Evolutionary conservation across 2,329 filamentous ascomycete species (phyloP), one percentile per base, ranked within the genome.

Genomic region (Fusarium graminum): DNA sequence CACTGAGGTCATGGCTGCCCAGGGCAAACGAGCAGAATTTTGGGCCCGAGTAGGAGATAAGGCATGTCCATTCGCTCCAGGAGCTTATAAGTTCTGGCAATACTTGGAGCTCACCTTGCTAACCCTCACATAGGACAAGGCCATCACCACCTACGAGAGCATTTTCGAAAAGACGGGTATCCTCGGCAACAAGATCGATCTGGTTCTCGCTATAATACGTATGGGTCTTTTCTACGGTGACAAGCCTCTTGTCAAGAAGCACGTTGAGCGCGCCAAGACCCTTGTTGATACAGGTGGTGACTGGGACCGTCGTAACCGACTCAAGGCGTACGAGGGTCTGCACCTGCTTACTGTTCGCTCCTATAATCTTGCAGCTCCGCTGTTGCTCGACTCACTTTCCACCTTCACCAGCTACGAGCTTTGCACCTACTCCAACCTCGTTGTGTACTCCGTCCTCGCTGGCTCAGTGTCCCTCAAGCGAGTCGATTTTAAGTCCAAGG

Each of bases 401-500:
- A 99, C 95, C 22, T 99, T 99, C 79, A 99, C 95, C 65, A 97
- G 93, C 78, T 97, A 97, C 82, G 95, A 99, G 80, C 88, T 99
- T 47, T 99, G 95, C 88, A 94, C 91, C 69, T 99, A 99, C 83
- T 97, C 93, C 59, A 91, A 88, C 63, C 88, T 99, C 25, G 95
- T 99, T 50, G 90, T 97, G 57, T 99, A 98, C 82, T 93, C 95
- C 2, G 94, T 98, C 22, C 89, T 99, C 32, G 93, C 95, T 34
- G 95, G 95, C 59, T 96, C 94, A 8, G 90, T 98, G 25, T 95
- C 94, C 43, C 87, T 99, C 56, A 97, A 97, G 83, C 91, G 95
- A 46, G 93, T 97, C 32, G 95, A 99, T 79, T 99, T 99, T 87
- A 99, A 99, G 85, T 92, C 92, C 69, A 98, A 98, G 84, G 95